Evolutionary conservation across 1,284 basidiomycete genomes (phyloP), one percentile per base, ranked within the genome.

Genomic region (Ceratobasidium theobromae): DNA sequence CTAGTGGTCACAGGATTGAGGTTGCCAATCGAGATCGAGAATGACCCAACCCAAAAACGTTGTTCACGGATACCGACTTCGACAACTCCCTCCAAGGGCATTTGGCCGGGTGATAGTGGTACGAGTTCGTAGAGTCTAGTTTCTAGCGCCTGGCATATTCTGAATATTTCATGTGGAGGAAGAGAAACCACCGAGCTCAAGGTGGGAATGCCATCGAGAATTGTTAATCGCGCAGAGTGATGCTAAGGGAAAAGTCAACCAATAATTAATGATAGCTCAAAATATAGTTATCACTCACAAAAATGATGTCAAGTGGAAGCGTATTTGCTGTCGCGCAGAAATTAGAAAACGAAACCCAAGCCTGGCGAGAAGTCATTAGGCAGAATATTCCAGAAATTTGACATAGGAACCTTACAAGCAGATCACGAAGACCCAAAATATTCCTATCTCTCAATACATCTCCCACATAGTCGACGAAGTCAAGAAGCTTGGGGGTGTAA

Each of bases 301-400:
- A 95, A 35, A 89, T 80, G 51, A 87, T 82, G 57, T 80, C 73
- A 0, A 75, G 68, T 9, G 79, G 71, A 67, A 89, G 79, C 27
- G 73, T 72, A 21, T 78, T 73, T 48, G 73, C 72, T 27, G 69
- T 70, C 30, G 72, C 72, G n/a, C 74, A 72, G 40, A 41, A 48
- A 43, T 96, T 95, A 11, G 88, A 86, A 76, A 99, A 99, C 18
- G 81, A 78, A 6, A 95, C 87, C 97, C 97, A 99, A 8, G 93
- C 91, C 93, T 95, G 12, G 38, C 49, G 11, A 25, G 11, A 25
- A 41, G 9, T 27, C 1, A 33, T 52, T 43, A 64, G 28, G 6
- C n/a, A 4, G 12, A 1, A 33, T 2, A n/a, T 23, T 16, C 41
- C 16, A 54, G n/a, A 65, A 67, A 3, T 62, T 45, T 45, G 9